phyloP scores from a whole-genome alignment of 305 asterid genomes.

The Solanum chacoense region DNA sequence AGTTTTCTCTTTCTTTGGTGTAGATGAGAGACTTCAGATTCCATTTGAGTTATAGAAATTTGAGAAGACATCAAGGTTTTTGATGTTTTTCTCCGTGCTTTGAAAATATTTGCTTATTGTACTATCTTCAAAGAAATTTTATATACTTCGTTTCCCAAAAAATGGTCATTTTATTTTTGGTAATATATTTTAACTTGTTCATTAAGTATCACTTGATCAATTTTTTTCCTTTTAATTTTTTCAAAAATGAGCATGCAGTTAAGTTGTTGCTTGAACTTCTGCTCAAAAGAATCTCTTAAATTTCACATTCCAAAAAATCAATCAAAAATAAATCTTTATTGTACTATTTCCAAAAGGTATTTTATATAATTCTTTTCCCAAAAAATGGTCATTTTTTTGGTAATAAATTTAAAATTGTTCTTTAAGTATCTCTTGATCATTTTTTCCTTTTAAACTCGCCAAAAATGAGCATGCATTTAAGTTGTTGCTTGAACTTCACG shows the following conservation, averaged over 20 bases:
- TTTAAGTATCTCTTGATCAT: neutral
- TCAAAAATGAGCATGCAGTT: neutral
- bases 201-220: neutral
- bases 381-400: neutral
- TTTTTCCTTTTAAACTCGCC: neutral
- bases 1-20: neutral
- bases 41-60: neutral
- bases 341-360: neutral
- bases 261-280: neutral
- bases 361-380: neutral
- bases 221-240: neutral
- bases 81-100: neutral
- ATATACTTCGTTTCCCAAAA: no score
- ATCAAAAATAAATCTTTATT: neutral
- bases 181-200: neutral
- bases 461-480: neutral
- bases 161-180: neutral
- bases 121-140: no score
- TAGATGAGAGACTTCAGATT: neutral
- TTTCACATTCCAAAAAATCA: neutral
- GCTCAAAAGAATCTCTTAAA: neutral
- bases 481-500: neutral
- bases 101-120: neutral
- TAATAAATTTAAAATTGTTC: neutral
- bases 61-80: neutral